Evolutionary conservation across 371 early-diverging fungal genomes (phyloP).

Genomic region (Amoeboaphelidium protococcarum): DNA sequence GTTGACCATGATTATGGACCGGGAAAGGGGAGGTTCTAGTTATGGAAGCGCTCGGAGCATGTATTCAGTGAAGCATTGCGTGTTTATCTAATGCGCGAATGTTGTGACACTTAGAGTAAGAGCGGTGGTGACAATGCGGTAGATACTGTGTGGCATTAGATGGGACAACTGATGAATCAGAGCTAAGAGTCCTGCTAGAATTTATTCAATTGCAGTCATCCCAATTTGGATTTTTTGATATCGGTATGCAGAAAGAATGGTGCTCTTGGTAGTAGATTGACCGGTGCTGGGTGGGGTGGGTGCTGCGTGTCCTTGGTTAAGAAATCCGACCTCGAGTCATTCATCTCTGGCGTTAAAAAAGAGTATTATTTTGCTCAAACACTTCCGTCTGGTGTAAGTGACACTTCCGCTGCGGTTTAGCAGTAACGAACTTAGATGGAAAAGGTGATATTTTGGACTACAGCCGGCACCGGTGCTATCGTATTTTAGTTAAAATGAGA

Average conservation of each 20-base stretch:
- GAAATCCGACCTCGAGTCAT: constrained; percentile 24
- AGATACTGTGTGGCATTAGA: constrained; percentile 9
- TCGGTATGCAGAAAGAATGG: constrained; percentile 14
- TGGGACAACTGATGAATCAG: constrained; percentile 68
- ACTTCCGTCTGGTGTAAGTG: no score
- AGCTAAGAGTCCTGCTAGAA: constrained; percentile 57
- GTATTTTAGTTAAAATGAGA: no score
- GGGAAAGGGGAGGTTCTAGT: constrained; percentile 34
- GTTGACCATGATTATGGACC: no score
- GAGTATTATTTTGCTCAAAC: constrained; percentile 47
- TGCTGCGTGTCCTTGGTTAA: constrained; percentile 60
- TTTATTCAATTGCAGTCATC: constrained; percentile 60
- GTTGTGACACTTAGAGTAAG: constrained; percentile 21
- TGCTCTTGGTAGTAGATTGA: constrained; percentile 50
- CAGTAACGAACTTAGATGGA: no score
- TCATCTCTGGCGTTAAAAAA: constrained; percentile 32
- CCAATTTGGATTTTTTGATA: constrained; percentile 59
- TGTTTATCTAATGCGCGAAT: constrained; percentile 43
- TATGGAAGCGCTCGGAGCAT: constrained; percentile 52
- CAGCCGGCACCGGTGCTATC: no score
- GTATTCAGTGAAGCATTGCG: constrained; percentile 54
- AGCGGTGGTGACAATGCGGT: constrained; percentile 7
- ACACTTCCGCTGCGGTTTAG: no score
- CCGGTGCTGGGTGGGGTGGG: constrained; percentile 89
- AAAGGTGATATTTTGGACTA: no score